These are phyloP conservation scores for Candida succiphila DNA, from an alignment of 805 yeast species.

Conservation along the genomic window DNA sequence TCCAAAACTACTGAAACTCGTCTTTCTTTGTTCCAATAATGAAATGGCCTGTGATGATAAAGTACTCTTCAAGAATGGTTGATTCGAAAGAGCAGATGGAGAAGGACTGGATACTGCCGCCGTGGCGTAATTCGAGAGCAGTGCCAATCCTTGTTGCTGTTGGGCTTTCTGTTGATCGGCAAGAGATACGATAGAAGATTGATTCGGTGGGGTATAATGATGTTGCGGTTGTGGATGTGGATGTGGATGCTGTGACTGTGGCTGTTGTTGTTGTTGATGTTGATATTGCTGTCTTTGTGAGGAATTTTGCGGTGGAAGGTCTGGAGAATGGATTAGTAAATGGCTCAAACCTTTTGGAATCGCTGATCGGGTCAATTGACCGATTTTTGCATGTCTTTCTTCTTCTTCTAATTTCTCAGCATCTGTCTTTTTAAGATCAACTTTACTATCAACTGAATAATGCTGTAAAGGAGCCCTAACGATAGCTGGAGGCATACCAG, in stretches of 20 bases:
- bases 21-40: no score
- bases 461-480: constrained; percentile 33
- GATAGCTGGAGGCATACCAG: constrained; percentile 54
- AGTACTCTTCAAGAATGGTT: no score
- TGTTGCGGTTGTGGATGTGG: neutral
- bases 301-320: constrained; percentile 15
- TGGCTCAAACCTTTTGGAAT: constrained; percentile 48
- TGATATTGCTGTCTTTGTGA: neutral
- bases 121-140: no score
- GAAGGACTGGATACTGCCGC: no score
- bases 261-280: neutral
- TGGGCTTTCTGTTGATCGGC: neutral
- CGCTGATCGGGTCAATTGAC: constrained; percentile 37
- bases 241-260: neutral
- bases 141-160: no score
- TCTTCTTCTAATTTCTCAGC: constrained; percentile 34
- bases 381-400: constrained; percentile 37
- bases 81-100: neutral
- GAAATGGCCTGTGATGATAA: no score
- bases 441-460: constrained; percentile 22
- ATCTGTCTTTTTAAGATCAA: constrained; percentile 22
- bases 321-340: constrained; percentile 31
- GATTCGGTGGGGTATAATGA: neutral
- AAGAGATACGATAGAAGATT: neutral
- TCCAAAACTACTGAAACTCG: no score